Evolutionary conservation across 805 yeast genomes (phyloP).

Genomic region (Starmerella sirachaensis): DNA sequence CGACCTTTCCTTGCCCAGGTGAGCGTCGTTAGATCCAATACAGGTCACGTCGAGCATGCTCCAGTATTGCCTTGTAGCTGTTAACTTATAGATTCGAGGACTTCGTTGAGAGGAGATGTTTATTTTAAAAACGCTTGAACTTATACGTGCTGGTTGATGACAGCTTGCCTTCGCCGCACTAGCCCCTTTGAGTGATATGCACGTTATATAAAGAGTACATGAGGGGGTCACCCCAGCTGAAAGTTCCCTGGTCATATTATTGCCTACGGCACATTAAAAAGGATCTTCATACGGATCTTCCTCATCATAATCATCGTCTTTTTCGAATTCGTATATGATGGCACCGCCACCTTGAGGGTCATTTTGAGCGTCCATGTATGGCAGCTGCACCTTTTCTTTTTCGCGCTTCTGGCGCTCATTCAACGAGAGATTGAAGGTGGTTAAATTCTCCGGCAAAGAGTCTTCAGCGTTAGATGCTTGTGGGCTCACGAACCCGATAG

Average conservation of each 20-base stretch:
- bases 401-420: conserved; percentile 65
- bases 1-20: neutral
- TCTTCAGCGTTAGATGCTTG: conserved; percentile 23
- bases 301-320: conserved; percentile 95
- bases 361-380: conserved; percentile 81
- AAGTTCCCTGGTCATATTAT: no score
- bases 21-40: no score
- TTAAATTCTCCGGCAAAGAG: conserved; percentile 50
- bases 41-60: no score
- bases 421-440: conserved; percentile 78
- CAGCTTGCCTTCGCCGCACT: no score
- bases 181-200: no score
- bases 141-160: neutral
- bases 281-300: conserved; percentile 98
- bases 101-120: neutral
- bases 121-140: neutral
- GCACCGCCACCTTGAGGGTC: conserved; percentile 64
- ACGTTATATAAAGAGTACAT: conserved; percentile 1
- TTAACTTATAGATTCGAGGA: no score
- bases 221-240: no score
- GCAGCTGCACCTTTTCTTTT: conserved; percentile 74
- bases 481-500: conserved; percentile 28
- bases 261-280: conserved; percentile 34
- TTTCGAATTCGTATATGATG: conserved; percentile 86
- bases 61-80: no score